These are phyloP conservation scores for Epichloe glyceriae DNA, from an alignment of 2,329 filamentous ascomycete genomes.

Conservation along the genomic window DNA sequence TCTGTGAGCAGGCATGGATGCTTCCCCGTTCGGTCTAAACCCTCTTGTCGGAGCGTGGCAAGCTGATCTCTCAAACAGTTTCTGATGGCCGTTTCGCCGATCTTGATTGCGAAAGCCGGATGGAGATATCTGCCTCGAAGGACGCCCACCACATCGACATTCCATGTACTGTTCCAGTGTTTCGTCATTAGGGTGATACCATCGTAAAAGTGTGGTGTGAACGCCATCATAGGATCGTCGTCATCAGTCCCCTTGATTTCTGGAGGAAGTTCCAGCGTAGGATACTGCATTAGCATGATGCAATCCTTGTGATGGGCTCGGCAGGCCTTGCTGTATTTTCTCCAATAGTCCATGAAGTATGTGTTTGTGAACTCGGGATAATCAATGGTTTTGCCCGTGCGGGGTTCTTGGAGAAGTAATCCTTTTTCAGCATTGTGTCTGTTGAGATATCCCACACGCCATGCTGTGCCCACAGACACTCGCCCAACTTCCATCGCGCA, in stretches of 20 bases:
- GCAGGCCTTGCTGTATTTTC: slow-evolving; percentile 62
- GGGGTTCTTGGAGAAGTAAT: slow-evolving; percentile 75
- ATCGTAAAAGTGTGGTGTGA: slow-evolving; percentile 93
- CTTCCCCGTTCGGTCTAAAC: slow-evolving; percentile 73
- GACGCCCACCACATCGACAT: slow-evolving; percentile 88
- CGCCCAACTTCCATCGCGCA: slow-evolving; percentile 78
- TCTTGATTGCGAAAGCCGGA: slow-evolving; percentile 81
- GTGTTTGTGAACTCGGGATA: slow-evolving; percentile 82
- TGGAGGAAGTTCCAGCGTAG: slow-evolving; percentile 84
- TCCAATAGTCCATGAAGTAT: slow-evolving; percentile 81
- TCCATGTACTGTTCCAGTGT: slow-evolving; percentile 97
- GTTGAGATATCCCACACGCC: slow-evolving; percentile 80
- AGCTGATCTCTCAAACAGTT: slow-evolving; percentile 89
- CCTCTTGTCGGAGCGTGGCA: slow-evolving; percentile 70
- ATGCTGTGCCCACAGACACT: slow-evolving; percentile 94
- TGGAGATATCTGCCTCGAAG: slow-evolving; percentile 78
- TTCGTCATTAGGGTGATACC: slow-evolving; percentile 95
- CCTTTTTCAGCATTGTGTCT: slow-evolving; percentile 65
- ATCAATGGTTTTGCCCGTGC: slow-evolving; percentile 58
- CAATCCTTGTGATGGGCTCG: slow-evolving; percentile 64
- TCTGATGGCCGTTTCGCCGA: slow-evolving; percentile 86
- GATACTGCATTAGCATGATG: slow-evolving; percentile 83
- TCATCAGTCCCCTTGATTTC: slow-evolving; percentile 75
- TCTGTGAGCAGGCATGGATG: slow-evolving; percentile 87
- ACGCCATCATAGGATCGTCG: slow-evolving; percentile 81